Percentiles rank a stretch among this genome's conserved stretches.
phyloP scores from a whole-genome alignment of 306 rosid species.

The Sindora glabra region DNA sequence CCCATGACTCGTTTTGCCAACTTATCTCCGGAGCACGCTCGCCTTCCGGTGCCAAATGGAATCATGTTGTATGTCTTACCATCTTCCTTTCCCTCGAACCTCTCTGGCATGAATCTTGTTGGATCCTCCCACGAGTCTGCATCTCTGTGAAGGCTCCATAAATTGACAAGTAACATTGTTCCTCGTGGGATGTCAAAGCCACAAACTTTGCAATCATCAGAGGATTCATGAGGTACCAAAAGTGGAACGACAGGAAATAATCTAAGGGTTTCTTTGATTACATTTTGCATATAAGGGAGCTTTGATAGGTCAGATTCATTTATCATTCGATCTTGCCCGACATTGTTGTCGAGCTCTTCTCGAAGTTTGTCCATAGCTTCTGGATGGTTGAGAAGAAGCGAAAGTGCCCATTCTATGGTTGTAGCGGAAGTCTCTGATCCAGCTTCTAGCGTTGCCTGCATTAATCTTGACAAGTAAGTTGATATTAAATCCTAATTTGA shows the following conservation, averaged over 20 bases:
- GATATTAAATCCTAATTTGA: neutral
- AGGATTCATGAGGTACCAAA: conserved; percentile 12
- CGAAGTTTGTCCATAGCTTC: conserved; percentile 1
- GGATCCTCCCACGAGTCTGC: conserved; percentile 18
- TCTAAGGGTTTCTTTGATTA: conserved; percentile 14
- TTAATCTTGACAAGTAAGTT: neutral
- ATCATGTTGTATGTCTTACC: neutral
- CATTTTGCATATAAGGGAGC: conserved; percentile 8
- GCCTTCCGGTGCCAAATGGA: conserved; percentile 29
- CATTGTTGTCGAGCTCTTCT: neutral
- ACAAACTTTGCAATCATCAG: conserved; percentile 8
- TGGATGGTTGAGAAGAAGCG: conserved; percentile 26
- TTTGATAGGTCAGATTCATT: conserved; percentile 13
- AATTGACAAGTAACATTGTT: conserved; percentile 18
- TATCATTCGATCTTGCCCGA: conserved; percentile 11
- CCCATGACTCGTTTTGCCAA: neutral
- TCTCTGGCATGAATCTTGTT: conserved; percentile 14
- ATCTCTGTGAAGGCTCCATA: conserved; percentile 28
- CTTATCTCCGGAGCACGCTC: conserved; percentile 23
- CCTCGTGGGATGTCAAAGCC: conserved; percentile 14
- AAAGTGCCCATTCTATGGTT: conserved; percentile 30
- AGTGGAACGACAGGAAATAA: conserved; percentile 21
- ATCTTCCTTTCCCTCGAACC: conserved; percentile 3
- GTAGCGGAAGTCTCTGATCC: conserved; percentile 26
- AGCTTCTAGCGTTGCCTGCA: conserved; percentile 4